Evolutionary conservation across 1,284 basidiomycete genomes (phyloP).

Genomic region (Ganoderma leucocontextum): DNA sequence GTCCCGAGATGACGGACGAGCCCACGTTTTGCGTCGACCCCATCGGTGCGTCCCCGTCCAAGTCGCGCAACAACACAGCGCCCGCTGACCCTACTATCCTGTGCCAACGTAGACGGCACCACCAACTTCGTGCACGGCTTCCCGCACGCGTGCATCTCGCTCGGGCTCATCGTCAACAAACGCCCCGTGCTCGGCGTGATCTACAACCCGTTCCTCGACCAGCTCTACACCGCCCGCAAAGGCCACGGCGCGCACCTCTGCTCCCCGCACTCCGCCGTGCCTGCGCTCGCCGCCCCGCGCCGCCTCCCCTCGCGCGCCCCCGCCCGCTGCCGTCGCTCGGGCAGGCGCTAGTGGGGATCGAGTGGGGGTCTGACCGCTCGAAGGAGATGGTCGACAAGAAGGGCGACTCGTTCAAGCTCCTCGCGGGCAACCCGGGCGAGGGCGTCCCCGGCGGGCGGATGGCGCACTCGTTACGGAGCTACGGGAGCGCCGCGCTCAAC

Average conservation of each 20-base stretch:
- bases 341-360: conserved; percentile 85
- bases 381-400: conserved; percentile 70
- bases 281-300: conserved; percentile 55
- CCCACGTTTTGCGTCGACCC: conserved; percentile 95
- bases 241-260: conserved; percentile 86
- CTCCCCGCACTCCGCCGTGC: conserved; percentile 25
- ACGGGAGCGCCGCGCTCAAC: conserved; percentile 90
- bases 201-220: conserved; percentile 92
- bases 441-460: conserved; percentile 81
- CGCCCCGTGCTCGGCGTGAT: conserved; percentile 89
- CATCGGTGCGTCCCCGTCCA: conserved; percentile 59
- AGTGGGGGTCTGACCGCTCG: conserved; percentile 90
- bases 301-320: conserved; percentile 77
- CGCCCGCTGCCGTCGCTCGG: conserved; percentile 79
- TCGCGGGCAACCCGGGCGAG: conserved; percentile 77
- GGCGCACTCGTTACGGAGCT: conserved; percentile 85
- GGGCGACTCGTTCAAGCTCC: conserved; percentile 72
- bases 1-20: conserved; percentile 79
- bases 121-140: conserved; percentile 96
- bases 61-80: background rate
- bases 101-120: conserved; percentile 75
- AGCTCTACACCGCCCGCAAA: conserved; percentile 83
- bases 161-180: conserved; percentile 88
- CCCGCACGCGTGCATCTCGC: conserved; percentile 90
- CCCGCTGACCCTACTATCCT: background rate